Evolutionary conservation across 2,329 filamentous ascomycete species (phyloP), one percentile per base, ranked within the genome.

Genomic region (Nigrospora sphaerica): DNA sequence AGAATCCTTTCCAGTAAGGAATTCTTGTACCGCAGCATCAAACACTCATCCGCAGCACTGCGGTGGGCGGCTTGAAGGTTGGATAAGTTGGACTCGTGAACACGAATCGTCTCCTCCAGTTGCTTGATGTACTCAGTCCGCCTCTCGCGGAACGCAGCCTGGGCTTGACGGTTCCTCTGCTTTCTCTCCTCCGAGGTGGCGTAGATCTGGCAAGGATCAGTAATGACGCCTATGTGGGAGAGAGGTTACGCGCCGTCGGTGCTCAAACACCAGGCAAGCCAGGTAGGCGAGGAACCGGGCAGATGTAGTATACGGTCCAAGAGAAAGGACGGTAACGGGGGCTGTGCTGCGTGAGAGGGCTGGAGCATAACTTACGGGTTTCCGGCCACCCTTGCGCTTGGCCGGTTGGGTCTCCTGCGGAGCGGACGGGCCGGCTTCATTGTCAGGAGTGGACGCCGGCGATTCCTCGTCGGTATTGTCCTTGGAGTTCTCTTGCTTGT

Each of bases 41-140:
- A 71, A 65, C 93, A 97, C 69, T 97, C 93, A 66, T 97, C 93
- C 48, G 92, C 90, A 48, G 93, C 93, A 60, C 83, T 91, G 58
- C 93, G 88, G 63, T 97, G 93, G 54, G 90, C 95, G 61, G 92
- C 87, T 69, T 97, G 93, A 49, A 98, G 77, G 60, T 83, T 95
- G 58, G 95, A 88, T 47, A 97, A 76, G 58, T 89, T 92, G 59
- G 95, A 89, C 70, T 98, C 93, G 75, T 97, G 92, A 57, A 93
- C 88, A 62, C 93, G 92, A 68, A 98, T 97, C 46, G 91, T 95
- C 58, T 92, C 89, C 71, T 98, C 93, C 23, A 98, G 80, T 68
- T 98, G 93, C 73, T 97, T 97, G 73, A 98, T 98, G 68, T 98
- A 98, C 73, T 98, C 93, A 46, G 92, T 97, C 49, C 93, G 85